Base-by-base conservation (phyloP, 1,139 yeast genomes). In the Candida tropicalis region DNA sequence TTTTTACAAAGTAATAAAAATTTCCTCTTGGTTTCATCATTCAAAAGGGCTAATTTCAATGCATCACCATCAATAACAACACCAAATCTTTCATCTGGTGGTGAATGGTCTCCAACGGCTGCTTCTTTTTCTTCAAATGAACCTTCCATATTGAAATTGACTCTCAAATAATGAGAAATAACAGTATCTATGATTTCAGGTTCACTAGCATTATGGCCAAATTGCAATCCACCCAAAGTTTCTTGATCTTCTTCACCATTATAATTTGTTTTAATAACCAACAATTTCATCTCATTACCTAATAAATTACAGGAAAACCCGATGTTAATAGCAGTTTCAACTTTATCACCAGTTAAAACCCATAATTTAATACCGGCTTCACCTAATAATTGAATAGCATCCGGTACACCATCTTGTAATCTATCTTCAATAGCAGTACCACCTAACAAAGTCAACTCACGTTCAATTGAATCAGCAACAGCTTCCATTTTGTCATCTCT, bases 41-140 rank as follows among this genome's bases (percentile, higher is more conserved):
- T 82, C 35, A 72, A 68, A 45, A 88, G 69, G 0, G 93, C 93
- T 25, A 86, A 52, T 54, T 84, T 87, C 57, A 93, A 72, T 0
- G 97, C 95, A 54, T 85, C 96, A 55, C 99, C 99, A 68, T 93
- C 98, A 56, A 93, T 83, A 28, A 93, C 81, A 29, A 93, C 85
- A 39, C 96, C 98, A 61, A 72, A 86, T 31, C 82, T 75, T 23
- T 87, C 86, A 40, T 75, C 67, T 7, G 98, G 97, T 15, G 95
- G 87, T 9, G 78, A 70, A 58, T 91, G 98, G 52, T 85, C 86
- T 7, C 67, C 68, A 49, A 72, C 80, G 2, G 96, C 96, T 2
- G 58, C 69, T 37, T 72, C 80, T 40, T 84, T 63, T 47, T 81
- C 89, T 41, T 73, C 82, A 18, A 55, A 43, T 1, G 86, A 71